phyloP scores from a whole-genome alignment of 1,139 yeast genomes.

The Casaregolazyma suthepensis region DNA sequence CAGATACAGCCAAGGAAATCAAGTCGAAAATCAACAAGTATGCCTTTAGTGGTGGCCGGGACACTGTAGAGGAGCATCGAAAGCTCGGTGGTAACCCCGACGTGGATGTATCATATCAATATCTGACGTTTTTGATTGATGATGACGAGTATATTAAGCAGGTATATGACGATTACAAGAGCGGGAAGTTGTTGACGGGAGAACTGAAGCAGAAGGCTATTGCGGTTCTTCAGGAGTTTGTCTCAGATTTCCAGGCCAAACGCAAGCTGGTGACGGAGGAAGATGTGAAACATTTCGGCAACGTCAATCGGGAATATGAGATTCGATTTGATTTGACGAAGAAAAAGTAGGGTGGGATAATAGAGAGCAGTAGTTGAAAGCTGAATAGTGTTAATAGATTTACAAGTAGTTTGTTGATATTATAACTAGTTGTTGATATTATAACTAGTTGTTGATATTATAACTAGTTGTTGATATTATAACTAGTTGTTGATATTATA shows the following conservation, averaged over 20 bases:
- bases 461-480: too few species aligned
- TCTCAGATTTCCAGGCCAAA: conserved; percentile 72
- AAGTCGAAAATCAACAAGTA: conserved; percentile 93
- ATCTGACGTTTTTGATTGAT: conserved; percentile 78
- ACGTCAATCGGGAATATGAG: conserved; percentile 61
- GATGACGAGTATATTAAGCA: conserved; percentile 74
- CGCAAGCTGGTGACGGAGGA: conserved; percentile 63
- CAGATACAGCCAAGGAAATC: conserved; percentile 86
- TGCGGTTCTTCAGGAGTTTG: conserved; percentile 70
- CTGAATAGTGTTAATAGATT: too few species aligned
- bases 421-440: too few species aligned
- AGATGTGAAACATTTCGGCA: conserved; percentile 69
- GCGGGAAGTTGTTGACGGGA: conserved; percentile 83
- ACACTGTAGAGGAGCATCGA: conserved; percentile 84
- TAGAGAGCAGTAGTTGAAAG: too few species aligned
- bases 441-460: too few species aligned
- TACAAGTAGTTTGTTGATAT: too few species aligned
- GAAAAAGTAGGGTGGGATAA: neutral
- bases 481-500: too few species aligned
- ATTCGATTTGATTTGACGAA: conserved; percentile 1
- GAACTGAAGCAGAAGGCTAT: conserved; percentile 90
- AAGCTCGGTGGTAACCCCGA: conserved; percentile 89
- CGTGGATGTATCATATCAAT: conserved; percentile 92
- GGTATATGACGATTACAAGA: conserved; percentile 59
- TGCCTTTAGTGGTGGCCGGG: conserved; percentile 95